Evolutionary conservation across 495 filamentous ascomycete genomes (phyloP), one percentile per base, ranked within the genome.

Genomic region (Penicillium riverlandense): DNA sequence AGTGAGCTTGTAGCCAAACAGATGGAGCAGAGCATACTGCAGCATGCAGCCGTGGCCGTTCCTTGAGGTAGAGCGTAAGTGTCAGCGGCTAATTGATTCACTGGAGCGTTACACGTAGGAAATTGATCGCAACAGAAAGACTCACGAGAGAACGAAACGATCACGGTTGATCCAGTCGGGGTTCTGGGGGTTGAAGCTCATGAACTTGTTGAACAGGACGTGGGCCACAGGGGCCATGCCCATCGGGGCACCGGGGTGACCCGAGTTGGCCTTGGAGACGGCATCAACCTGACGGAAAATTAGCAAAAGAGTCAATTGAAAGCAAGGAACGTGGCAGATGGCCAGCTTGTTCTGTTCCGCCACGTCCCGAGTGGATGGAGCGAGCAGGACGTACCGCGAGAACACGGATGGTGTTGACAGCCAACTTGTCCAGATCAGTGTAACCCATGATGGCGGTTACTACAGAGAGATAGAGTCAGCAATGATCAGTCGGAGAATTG

Each of bases 41-140:
- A 98, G 88, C 90, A 97, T 95, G 77, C 92, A 98, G 50, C 84
- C 92, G 70, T 98, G 92, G 49, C 92, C 92, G 75, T 98, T 98
- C 40, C 91, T 97, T 97, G 58, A 51, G 49, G 49, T 29, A 28
- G n/a, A 8, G 35, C 1, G n/a, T 33, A 22, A 6, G 10, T 8
- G 32, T 34, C 32, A 34, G 32, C 7, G 10, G 32, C 0, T 7
- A 11, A 6, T 34, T 12, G 32, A 10, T 34, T 12, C 32, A 34
- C 9, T 34, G 32, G n/a, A 34, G 32, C 10, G 32, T 34, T 12
- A 11, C n/a, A 6, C 6, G 22, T 4, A 22, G 22, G 6, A 22
- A 6, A 4, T 22, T 6, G 6, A 22, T 22, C 22, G 15, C 22
- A 3, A 22, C 6, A 22, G 22, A 22, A 22, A 22, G 0, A 22